phyloP scores from a whole-genome alignment of 352 stramenopile genomes.

The Globisporangium spiculum region DNA sequence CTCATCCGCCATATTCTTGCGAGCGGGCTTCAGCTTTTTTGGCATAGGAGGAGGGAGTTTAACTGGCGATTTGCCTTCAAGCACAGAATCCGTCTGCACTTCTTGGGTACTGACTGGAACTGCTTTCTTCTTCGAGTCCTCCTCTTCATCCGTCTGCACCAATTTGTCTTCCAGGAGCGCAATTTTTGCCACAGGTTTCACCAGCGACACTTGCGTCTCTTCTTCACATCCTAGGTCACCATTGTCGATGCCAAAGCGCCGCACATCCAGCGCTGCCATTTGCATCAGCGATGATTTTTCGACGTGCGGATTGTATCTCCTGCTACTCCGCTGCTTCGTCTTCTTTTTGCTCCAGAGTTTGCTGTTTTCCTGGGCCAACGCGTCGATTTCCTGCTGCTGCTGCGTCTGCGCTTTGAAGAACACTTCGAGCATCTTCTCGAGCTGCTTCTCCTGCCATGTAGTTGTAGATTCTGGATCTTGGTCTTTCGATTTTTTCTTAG shows the following conservation, averaged over 20 bases:
- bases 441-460: constrained; percentile 28
- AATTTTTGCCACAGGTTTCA: constrained; percentile 1
- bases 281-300: constrained; percentile 30
- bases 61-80: neutral
- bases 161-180: constrained; percentile 42
- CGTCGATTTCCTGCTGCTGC: constrained; percentile 64
- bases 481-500: constrained; percentile 8
- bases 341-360: constrained; percentile 50
- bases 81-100: constrained; percentile 28
- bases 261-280: constrained; percentile 57
- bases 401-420: constrained; percentile 54
- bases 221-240: constrained; percentile 21
- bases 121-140: neutral
- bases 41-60: neutral
- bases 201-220: neutral
- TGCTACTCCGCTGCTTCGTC: constrained; percentile 1
- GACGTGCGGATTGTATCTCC: constrained; percentile 3
- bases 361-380: constrained; percentile 53
- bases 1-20: neutral
- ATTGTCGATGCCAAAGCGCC: constrained; percentile 60
- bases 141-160: constrained; percentile 57
- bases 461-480: neutral
- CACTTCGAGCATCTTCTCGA: constrained; percentile 62
- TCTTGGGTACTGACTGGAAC: constrained; percentile 14
- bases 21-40: constrained; percentile 5